phyloP scores from a whole-genome alignment of 805 yeast species.

The Candida palmyrensis region DNA sequence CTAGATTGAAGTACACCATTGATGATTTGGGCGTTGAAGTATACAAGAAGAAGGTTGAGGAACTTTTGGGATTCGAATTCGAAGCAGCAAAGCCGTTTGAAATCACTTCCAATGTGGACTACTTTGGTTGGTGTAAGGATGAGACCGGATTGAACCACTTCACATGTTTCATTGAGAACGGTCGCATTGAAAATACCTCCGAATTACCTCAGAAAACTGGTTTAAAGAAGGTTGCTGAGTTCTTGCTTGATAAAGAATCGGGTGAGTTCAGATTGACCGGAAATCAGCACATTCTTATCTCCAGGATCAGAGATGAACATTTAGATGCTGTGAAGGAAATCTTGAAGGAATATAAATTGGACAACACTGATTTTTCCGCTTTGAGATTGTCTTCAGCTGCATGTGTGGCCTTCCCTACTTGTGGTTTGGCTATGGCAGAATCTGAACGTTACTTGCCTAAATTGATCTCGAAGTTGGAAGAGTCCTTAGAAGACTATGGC shows the following conservation, averaged over 20 bases:
- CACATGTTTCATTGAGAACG: slow-evolving; percentile 93
- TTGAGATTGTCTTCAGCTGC: slow-evolving; percentile 89
- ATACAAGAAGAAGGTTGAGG: slow-evolving; percentile 78
- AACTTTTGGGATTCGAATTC: slow-evolving; percentile 70
- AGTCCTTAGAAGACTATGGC: slow-evolving; percentile 85
- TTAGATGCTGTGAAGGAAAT: slow-evolving; percentile 56
- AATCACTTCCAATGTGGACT: slow-evolving; percentile 83
- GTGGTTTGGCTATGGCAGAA: slow-evolving; percentile 99
- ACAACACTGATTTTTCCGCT: slow-evolving; percentile 77
- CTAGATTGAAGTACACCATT: slow-evolving; percentile 93
- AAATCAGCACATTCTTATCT: slow-evolving; percentile 85
- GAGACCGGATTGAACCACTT: slow-evolving; percentile 81
- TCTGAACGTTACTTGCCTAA: slow-evolving; percentile 89
- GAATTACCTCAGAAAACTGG: slow-evolving; percentile 90
- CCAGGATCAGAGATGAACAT: slow-evolving; percentile 67
- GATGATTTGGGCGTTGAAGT: slow-evolving; percentile 90
- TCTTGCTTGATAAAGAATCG: slow-evolving; percentile 49
- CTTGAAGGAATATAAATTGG: slow-evolving; percentile 71
- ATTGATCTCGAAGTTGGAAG: slow-evolving; percentile 75
- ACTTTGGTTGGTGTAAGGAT: slow-evolving; percentile 91
- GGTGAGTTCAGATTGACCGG: slow-evolving; percentile 94
- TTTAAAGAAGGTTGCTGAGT: slow-evolving; percentile 69
- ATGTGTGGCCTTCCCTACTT: slow-evolving; percentile 97
- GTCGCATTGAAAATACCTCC: slow-evolving; percentile 90
- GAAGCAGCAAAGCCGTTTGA: slow-evolving; percentile 66